Evolutionary conservation across 2,329 filamentous ascomycete genomes (phyloP), one percentile per base, ranked within the genome.

Genomic region (Pseudogymnoascus sp.): DNA sequence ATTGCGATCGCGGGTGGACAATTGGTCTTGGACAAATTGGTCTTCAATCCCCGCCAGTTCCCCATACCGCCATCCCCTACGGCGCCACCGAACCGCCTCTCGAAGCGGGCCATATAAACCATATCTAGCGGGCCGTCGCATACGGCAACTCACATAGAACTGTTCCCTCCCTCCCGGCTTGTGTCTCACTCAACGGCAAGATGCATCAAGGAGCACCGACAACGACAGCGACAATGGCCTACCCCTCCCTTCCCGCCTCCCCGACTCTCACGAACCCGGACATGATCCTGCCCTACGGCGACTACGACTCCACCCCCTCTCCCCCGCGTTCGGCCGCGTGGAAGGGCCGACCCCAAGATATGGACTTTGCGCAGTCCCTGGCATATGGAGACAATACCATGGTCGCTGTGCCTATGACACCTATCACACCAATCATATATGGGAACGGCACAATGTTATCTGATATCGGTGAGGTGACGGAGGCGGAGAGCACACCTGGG

Each of bases 221-320:
- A 16, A 60, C 66, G 21, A 69, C 69, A 16, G 59, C 66, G 23
- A 67, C 65, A 38, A 71, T 72, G 69, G 63, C 75, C 46, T 80
- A 82, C 68, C 75, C 78, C 16, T 72, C 80, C 49, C 76, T 80
- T 64, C 87, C 89, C 67, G 86, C 85, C 11, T 96, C 91, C 65
- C 93, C 93, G 56, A 96, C 93, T 2, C 79, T 97, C 71, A 96
- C 91, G 63, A 96, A 96, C 75, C 91, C 92, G 61, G 93, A 96
- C 74, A 93, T 96, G 91, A 96, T 97, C 70, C 79, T 97, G 61
- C 93, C 93, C 65, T 87, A 89, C 73, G 86, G 88, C 71, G 84
- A 86, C 67, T 82, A 81, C 74, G 73, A 83, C 73, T 79, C 81
- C 73, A 77, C 81, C 72, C 76, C 84, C 73, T 77, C 82, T 64